Evolutionary conservation across 805 yeast species (phyloP), one percentile per base, ranked within the genome.

Genomic region (Danielia reshetovae): DNA sequence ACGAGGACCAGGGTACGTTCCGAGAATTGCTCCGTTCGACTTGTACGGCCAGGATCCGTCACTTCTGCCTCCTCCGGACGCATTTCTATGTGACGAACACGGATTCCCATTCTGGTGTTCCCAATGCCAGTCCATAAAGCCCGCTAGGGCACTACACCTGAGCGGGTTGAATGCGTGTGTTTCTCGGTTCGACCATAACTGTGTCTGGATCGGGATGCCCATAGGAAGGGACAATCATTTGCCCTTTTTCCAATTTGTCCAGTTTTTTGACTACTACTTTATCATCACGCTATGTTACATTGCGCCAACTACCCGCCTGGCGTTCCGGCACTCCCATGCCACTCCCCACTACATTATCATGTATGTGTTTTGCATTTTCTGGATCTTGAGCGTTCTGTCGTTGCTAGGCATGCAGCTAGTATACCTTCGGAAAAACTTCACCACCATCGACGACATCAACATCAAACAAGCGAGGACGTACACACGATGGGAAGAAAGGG

Each of bases 91-190:
- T 54, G 88, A 84, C 53, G 62, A 60, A 7, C 68, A 73, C 37
- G 97, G 97, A 0, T 76, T 71, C 43, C 94, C 96, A 0, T 63
- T 65, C 18, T 89, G 85, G 79, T 87, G 96, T 51, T 59, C 81
- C 1, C 55, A 60, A 8, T 85, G 96, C 52, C 64, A 73, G 30
- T 70, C 81, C 4, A 57, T 85, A 19, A 86, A 85, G 50, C 68
- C 80, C 1, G 72, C 76, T 17, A 65, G 96, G 33, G 56, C 84
- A 0, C 90, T 78, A 45, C 96, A 85, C 51, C 80, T 88, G 25
- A 65, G 73, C 3, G 66, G 72, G 31, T 33, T 61, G 34, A 70
- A 68, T 2, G 51, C 57, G 16, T 86, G 95, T 51, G 77, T 88
- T 0, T 77, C 85, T 0, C 68, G 72, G 38, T 82, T 85, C 67